Evolutionary conservation across 768 basidiomycete genomes (phyloP).

Genomic region (Baorangia bicolor): DNA sequence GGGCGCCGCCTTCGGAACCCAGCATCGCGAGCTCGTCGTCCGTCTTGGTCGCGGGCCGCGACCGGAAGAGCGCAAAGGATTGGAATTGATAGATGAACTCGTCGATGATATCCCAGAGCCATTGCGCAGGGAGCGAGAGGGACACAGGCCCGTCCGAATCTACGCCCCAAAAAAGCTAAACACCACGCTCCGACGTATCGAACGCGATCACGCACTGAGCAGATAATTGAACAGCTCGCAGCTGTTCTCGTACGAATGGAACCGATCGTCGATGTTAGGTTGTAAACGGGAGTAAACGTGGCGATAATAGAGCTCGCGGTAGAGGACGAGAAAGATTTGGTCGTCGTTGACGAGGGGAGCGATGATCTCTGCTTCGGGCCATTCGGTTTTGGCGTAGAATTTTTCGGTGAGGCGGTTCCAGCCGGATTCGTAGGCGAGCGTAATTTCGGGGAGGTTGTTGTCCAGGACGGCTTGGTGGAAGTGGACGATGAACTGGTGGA

Average conservation of each 20-base stretch:
- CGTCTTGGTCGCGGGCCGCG: constrained; percentile 78
- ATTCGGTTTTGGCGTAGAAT: constrained; percentile 91
- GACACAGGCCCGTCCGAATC: constrained; percentile 91
- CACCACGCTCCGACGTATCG: neutral
- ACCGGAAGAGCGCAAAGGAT: constrained; percentile 90
- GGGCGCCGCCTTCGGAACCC: constrained; percentile 65
- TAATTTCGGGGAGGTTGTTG: constrained; percentile 89
- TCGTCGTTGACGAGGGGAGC: constrained; percentile 94
- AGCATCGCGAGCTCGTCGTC: constrained; percentile 88
- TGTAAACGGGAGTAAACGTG: constrained; percentile 95
- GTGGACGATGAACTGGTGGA: constrained; percentile 81
- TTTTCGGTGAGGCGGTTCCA: constrained; percentile 98
- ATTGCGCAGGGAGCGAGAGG: constrained; percentile 94
- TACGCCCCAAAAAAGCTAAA: constrained; percentile 28
- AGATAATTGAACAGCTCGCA: constrained; percentile 98
- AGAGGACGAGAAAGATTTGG: constrained; percentile 93
- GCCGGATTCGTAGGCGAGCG: constrained; percentile 91
- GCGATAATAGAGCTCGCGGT: constrained; percentile 93
- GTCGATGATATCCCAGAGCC: constrained; percentile 98
- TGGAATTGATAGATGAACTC: constrained; percentile 99
- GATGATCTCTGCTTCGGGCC: constrained; percentile 97
- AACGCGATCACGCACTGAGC: constrained; percentile 55
- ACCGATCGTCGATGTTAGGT: constrained; percentile 95
- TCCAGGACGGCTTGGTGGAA: constrained; percentile 92
- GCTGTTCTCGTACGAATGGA: constrained; percentile 97